Percentiles rank a stretch among this genome's conserved stretches.
These are phyloP conservation scores for Ascochyta koolunga DNA, from an alignment of 2,329 filamentous ascomycete genomes.

Conservation along the genomic window DNA sequence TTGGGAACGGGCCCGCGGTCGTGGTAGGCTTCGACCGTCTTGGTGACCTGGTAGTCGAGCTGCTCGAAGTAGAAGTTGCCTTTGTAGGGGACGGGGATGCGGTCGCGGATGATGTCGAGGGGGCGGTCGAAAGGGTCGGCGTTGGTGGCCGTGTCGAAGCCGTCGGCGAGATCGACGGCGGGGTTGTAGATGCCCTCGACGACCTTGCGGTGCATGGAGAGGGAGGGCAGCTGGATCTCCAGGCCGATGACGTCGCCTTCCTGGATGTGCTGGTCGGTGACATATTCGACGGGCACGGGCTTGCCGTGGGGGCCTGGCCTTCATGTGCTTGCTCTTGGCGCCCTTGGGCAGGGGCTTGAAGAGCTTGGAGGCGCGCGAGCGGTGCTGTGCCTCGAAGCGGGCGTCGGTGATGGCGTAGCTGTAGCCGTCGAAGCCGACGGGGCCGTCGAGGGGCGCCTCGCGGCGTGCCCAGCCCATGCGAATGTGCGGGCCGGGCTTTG, in stretches of 20 bases:
- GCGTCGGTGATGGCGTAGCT: conserved; percentile 93
- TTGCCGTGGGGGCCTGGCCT: conserved; percentile 46
- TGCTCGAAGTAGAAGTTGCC: conserved; percentile 93
- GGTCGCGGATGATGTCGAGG: conserved; percentile 88
- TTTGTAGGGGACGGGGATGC: conserved; percentile 93
- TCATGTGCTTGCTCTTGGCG: conserved; percentile 48
- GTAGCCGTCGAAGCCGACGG: conserved; percentile 87
- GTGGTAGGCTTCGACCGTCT: conserved; percentile 76
- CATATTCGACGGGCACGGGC: conserved; percentile 44
- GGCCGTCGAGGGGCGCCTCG: conserved; percentile 81
- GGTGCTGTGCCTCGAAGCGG: conserved; percentile 87
- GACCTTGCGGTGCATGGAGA: conserved; percentile 85
- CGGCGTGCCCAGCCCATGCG: conserved; percentile 85
- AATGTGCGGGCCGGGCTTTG: conserved; percentile 64
- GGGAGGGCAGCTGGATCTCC: conserved; percentile 87
- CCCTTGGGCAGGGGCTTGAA: conserved; percentile 54
- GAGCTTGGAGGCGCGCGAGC: conserved; percentile 91
- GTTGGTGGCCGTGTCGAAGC: conserved; percentile 56
- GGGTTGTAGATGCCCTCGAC: conserved; percentile 88
- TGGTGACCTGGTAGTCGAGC: conserved; percentile 84
- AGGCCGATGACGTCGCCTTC: conserved; percentile 95
- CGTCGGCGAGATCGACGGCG: conserved; percentile 71
- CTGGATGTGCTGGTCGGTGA: conserved; percentile 76
- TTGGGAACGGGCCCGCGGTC: conserved; percentile 59
- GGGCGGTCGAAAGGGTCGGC: conserved; percentile 56